phyloP scores from a whole-genome alignment of 345 rosid genomes.

The Anastatica hierochuntica region DNA sequence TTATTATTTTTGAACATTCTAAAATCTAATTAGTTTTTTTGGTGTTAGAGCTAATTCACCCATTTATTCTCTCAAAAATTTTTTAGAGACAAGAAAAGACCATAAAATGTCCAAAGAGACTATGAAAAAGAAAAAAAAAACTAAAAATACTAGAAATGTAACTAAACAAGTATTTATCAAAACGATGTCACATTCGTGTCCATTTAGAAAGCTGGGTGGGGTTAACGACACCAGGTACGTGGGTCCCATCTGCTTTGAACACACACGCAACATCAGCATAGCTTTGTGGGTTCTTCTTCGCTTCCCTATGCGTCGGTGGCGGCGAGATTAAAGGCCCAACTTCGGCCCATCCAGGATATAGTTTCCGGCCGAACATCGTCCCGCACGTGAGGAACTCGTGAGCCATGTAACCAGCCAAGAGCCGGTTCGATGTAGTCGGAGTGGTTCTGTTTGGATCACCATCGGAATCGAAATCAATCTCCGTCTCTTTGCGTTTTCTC shows the following conservation, averaged over 20 bases:
- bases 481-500: conserved; percentile 44
- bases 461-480: conserved; percentile 9
- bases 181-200: conserved; percentile 45
- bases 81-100: no score
- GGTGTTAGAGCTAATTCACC: no score
- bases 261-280: conserved; percentile 62
- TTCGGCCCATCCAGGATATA: conserved; percentile 30
- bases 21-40: no score
- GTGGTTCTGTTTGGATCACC: background rate
- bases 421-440: conserved; percentile 25
- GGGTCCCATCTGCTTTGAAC: conserved; percentile 46
- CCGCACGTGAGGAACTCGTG: conserved; percentile 53
- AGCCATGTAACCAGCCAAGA: conserved; percentile 70
- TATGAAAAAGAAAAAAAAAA: no score
- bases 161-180: no score
- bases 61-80: no score
- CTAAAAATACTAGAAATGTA: no score
- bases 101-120: no score
- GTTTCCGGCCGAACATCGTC: conserved; percentile 43
- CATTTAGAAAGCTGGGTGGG: conserved; percentile 62
- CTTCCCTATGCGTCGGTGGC: conserved; percentile 21
- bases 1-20: no score
- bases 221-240: conserved; percentile 60
- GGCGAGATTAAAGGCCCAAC: conserved; percentile 14
- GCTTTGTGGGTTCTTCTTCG: conserved; percentile 23